Percentiles rank a stretch among this genome's conserved stretches.
Evolutionary conservation across 2,329 filamentous ascomycete species (phyloP).

Genomic region (Ustilaginoidea virens): DNA sequence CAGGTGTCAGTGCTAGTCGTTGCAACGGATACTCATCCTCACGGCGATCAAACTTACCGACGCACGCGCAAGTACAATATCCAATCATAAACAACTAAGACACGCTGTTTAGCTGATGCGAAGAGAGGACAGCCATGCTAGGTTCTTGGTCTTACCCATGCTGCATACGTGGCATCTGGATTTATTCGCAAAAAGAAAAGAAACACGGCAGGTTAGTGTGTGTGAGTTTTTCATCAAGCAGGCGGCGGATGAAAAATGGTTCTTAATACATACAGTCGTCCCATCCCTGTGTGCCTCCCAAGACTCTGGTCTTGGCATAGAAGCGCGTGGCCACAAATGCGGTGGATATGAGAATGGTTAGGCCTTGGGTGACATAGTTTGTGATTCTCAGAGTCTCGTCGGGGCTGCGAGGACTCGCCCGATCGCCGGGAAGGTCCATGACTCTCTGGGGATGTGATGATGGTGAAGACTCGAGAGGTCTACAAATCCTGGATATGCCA

Average conservation of each 20-base stretch:
- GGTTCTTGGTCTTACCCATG: slow-evolving; percentile 6
- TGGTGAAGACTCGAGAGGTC: too few relatives aligned
- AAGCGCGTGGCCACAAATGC: slow-evolving; percentile 11
- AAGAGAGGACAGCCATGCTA: not conserved
- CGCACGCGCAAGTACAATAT: slow-evolving; percentile 11
- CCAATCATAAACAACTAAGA: slow-evolving; percentile 13
- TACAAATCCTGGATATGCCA: slow-evolving; percentile 8
- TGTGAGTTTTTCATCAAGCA: too few relatives aligned
- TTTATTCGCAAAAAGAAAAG: not conserved
- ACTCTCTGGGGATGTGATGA: slow-evolving; percentile 14
- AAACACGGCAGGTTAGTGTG: not conserved
- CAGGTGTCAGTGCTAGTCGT: too few relatives aligned
- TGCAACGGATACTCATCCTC: too few relatives aligned
- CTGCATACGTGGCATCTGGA: slow-evolving; percentile 9
- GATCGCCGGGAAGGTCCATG: slow-evolving; percentile 11
- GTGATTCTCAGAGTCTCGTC: slow-evolving; percentile 12
- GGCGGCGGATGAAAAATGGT: too few relatives aligned
- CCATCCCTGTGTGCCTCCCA: slow-evolving; percentile 6
- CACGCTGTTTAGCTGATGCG: not conserved
- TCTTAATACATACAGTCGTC: slow-evolving; percentile 16
- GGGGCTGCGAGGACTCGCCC: too few relatives aligned
- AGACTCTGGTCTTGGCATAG: slow-evolving; percentile 11
- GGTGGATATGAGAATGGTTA: slow-evolving; percentile 13
- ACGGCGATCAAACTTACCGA: slow-evolving; percentile 12
- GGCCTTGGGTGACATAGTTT: slow-evolving; percentile 13